Conservation (phyloP, 176 grass and related monocot species). For the Olyra latifolia region DNA sequence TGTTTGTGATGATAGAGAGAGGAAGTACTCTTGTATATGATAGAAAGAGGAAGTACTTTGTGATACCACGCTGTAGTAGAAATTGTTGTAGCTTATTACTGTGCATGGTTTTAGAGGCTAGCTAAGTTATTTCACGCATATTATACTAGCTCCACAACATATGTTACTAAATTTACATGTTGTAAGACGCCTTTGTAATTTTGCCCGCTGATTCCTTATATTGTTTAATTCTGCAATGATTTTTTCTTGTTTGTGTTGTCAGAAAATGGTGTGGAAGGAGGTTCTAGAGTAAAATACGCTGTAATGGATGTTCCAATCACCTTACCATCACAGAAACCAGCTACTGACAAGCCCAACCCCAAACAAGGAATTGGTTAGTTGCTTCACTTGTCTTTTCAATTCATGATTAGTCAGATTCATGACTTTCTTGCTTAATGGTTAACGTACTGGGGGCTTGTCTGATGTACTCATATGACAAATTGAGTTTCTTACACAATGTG, state of each 20-base stretch:
- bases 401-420: slow-evolving; percentile 23
- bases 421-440: slow-evolving; percentile 8
- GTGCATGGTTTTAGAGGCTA: neutral
- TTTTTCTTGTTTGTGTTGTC: slow-evolving; percentile 27
- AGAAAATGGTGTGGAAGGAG: slow-evolving; percentile 78
- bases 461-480: neutral
- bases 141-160: neutral
- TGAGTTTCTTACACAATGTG: slow-evolving; percentile 5
- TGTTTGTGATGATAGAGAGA: slow-evolving; percentile 6
- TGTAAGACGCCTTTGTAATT: slow-evolving; percentile 4
- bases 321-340: slow-evolving; percentile 70
- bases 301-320: slow-evolving; percentile 84
- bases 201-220: neutral
- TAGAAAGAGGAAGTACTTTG: slow-evolving; percentile 1
- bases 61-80: neutral
- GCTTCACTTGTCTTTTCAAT: slow-evolving; percentile 9
- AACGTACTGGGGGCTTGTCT: neutral
- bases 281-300: slow-evolving; percentile 80
- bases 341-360: slow-evolving; percentile 86
- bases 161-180: slow-evolving; percentile 17
- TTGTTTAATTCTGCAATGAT: slow-evolving; percentile 15
- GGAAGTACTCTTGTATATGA: slow-evolving; percentile 17
- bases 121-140: neutral
- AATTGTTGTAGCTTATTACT: neutral
- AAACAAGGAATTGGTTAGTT: slow-evolving; percentile 93